These are phyloP conservation scores for Barnettozyma hawaiiensis DNA, from an alignment of 1,139 yeast species.

Conservation along the genomic window DNA sequence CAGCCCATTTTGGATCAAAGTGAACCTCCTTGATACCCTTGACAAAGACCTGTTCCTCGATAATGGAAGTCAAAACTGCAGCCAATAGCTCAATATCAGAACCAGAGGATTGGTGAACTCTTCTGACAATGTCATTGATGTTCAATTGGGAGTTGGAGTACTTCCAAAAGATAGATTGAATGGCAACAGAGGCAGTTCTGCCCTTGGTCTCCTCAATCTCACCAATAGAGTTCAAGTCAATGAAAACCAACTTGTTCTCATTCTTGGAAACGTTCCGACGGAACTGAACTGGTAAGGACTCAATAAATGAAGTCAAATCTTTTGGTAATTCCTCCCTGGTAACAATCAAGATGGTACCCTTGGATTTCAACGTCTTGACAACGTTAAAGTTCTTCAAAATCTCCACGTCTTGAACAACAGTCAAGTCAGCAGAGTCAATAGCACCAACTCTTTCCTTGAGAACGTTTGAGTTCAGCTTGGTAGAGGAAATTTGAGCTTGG, in stretches of 20 bases:
- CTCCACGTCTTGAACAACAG: slow-evolving; percentile 54
- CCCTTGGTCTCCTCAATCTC: slow-evolving; percentile 71
- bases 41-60: slow-evolving; percentile 43
- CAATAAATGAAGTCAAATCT: slow-evolving; percentile 34
- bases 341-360: slow-evolving; percentile 48
- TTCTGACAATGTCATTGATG: slow-evolving; percentile 64
- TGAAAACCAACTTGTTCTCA: slow-evolving; percentile 44
- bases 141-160: slow-evolving; percentile 57
- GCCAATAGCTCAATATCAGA: slow-evolving; percentile 79
- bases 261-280: slow-evolving; percentile 52
- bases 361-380: slow-evolving; percentile 50
- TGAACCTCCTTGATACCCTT: slow-evolving; percentile 43
- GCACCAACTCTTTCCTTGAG: slow-evolving; percentile 24
- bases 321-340: slow-evolving; percentile 28
- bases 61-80: slow-evolving; percentile 69
- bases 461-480: slow-evolving; percentile 22
- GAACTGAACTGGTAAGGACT: slow-evolving; percentile 49
- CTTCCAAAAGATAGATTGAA: slow-evolving; percentile 80
- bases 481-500: slow-evolving; percentile 63
- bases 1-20: slow-evolving; percentile 34
- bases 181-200: slow-evolving; percentile 66
- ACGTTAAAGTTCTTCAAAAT: slow-evolving; percentile 56
- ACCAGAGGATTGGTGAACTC: slow-evolving; percentile 76
- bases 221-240: slow-evolving; percentile 54
- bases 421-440: slow-evolving; percentile 38